Conservation (phyloP, 2,329 filamentous ascomycete genomes). For the Onygena corvina region DNA sequence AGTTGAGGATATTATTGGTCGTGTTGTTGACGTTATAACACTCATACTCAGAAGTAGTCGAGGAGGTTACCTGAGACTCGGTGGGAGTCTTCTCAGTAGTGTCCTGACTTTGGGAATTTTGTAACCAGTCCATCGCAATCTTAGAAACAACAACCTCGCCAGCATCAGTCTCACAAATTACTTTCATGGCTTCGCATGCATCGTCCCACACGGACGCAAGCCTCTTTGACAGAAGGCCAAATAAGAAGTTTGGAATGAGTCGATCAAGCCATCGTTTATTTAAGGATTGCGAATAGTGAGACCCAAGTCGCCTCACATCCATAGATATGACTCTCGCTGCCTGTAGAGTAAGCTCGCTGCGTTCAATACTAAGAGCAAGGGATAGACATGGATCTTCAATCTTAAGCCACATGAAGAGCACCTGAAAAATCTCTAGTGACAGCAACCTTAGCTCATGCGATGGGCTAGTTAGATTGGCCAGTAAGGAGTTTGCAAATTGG, state of each 20-base stretch:
- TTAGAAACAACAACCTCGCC: constrained; percentile 63
- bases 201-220: constrained; percentile 83
- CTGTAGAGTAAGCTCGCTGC: constrained; percentile 63
- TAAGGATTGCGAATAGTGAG: constrained; percentile 48
- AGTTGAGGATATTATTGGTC: constrained; percentile 39
- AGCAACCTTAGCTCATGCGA: constrained; percentile 62
- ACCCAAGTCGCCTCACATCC: constrained; percentile 66
- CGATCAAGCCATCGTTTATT: constrained; percentile 54
- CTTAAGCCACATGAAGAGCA: constrained; percentile 41
- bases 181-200: constrained; percentile 59
- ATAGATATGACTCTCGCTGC: constrained; percentile 69
- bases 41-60: constrained; percentile 51
- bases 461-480: constrained; percentile 61
- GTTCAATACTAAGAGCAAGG: constrained; percentile 66
- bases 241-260: constrained; percentile 70
- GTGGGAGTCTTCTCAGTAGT: neutral
- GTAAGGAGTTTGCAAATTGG: constrained; percentile 50
- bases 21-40: constrained; percentile 63
- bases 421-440: constrained; percentile 59
- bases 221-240: constrained; percentile 77
- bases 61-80: constrained; percentile 10
- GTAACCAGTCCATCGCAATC: constrained; percentile 67
- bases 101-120: constrained; percentile 15
- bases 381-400: constrained; percentile 37
- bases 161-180: constrained; percentile 55